A percentile compares a stretch with the other conserved stretches of the same genome.
Evolutionary conservation across 2,329 filamentous ascomycete genomes (phyloP).

Genomic region (Thielaviopsis ethacetica): DNA sequence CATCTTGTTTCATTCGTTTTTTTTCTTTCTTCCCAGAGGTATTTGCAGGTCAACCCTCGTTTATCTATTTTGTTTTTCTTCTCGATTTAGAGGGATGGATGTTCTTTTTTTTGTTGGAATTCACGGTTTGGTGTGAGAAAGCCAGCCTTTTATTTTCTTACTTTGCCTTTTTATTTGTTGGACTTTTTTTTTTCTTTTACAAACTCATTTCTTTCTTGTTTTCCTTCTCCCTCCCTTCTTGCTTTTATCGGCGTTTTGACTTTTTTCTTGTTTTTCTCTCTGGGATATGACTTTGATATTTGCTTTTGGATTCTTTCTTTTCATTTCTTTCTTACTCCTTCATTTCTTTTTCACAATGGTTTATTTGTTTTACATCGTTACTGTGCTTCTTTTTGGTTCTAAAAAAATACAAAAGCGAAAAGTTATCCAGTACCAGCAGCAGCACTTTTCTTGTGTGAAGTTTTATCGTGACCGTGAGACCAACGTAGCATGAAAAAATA

Average conservation of each 20-base stretch:
- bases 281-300: not conserved
- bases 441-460: too few relatives aligned
- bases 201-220: too few relatives aligned
- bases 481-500: too few relatives aligned
- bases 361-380: not conserved
- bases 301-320: not conserved
- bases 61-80: not conserved
- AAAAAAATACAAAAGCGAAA: too few relatives aligned
- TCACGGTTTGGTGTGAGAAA: too few relatives aligned
- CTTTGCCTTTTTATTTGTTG: conserved; percentile 1
- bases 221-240: too few relatives aligned
- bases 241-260: too few relatives aligned
- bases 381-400: too few relatives aligned
- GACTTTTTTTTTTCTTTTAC: not conserved
- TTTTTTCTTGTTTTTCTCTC: not conserved
- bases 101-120: conserved; percentile 5
- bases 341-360: not conserved
- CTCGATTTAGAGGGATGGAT: not conserved
- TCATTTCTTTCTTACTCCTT: not conserved
- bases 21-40: not conserved
- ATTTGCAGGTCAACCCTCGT: not conserved
- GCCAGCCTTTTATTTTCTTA: not conserved
- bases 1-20: not conserved
- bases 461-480: too few relatives aligned
- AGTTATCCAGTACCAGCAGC: too few relatives aligned